Percentiles rank a stretch among this genome's conserved stretches.
phyloP scores from a whole-genome alignment of 345 rosid species.

The Eucalyptus virginea region DNA sequence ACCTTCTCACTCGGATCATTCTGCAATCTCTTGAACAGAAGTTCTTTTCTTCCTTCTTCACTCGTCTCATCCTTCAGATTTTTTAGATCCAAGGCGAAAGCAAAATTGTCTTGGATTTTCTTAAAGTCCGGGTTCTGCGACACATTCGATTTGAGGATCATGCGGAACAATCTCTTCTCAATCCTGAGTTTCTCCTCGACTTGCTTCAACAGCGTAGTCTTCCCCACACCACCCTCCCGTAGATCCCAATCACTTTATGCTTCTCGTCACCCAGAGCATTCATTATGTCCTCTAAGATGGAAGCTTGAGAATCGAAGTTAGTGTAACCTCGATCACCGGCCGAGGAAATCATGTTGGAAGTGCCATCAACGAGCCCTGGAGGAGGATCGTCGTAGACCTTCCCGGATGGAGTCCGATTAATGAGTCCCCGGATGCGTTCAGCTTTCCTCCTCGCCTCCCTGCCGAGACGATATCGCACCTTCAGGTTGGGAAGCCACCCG shows the following conservation, averaged over 20 bases:
- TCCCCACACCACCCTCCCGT: too few relatives aligned
- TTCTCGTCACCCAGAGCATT: too few relatives aligned
- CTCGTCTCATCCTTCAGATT: too few relatives aligned
- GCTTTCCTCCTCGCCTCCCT: rapidly evolving
- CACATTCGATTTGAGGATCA: rapidly evolving
- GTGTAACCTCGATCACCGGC: rapidly evolving
- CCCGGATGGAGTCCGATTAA: rapidly evolving
- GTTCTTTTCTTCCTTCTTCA: rapidly evolving
- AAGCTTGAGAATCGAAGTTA: too few relatives aligned
- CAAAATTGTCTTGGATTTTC: rapidly evolving
- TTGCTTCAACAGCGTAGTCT: too few relatives aligned
- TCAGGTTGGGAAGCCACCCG: too few relatives aligned
- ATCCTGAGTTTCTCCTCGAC: too few relatives aligned
- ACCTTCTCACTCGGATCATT: too few relatives aligned
- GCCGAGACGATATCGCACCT: rapidly evolving
- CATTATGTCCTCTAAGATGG: too few relatives aligned
- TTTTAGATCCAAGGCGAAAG: too few relatives aligned
- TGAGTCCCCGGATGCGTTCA: too few relatives aligned
- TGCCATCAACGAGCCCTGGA: rapidly evolving
- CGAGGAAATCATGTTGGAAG: rapidly evolving
- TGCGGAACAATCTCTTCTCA: rapidly evolving
- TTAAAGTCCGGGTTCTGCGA: too few relatives aligned
- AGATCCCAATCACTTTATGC: rapidly evolving
- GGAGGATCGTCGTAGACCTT: rapidly evolving
- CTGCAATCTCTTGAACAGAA: rapidly evolving